Evolutionary conservation across 371 early-diverging fungal genomes (phyloP).

Genomic region (Amoeboaphelidium protococcarum): DNA sequence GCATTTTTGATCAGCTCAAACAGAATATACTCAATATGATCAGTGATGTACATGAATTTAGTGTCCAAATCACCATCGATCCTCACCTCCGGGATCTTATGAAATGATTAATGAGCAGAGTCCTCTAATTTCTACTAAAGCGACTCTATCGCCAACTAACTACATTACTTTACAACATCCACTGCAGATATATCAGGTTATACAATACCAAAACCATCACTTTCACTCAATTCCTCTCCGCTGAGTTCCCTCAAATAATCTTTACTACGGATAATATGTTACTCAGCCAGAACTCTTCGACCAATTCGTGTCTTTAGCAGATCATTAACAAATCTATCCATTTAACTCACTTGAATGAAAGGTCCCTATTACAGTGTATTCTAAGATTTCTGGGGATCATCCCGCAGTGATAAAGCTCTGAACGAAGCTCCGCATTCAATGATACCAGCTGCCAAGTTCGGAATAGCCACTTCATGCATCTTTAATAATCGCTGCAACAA

Average conservation of each 20-base stretch:
- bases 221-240: too few species aligned
- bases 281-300: conserved; percentile 67
- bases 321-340: conserved; percentile 62
- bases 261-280: conserved; percentile 54
- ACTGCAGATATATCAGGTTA: conserved; percentile 26
- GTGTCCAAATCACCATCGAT: conserved; percentile 34
- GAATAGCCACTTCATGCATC: conserved; percentile 45
- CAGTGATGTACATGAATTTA: conserved; percentile 53
- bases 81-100: conserved; percentile 20
- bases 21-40: conserved; percentile 78
- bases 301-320: conserved; percentile 73
- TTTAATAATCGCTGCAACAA: conserved; percentile 25
- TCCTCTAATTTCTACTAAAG: too few species aligned
- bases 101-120: too few species aligned
- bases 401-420: too few species aligned
- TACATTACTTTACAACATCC: conserved; percentile 27
- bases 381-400: too few species aligned
- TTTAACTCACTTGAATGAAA: conserved; percentile 20
- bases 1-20: conserved; percentile 75
- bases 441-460: conserved; percentile 47
- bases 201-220: too few species aligned
- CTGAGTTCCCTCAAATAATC: too few species aligned
- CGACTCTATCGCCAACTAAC: conserved; percentile 15
- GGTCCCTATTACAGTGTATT: too few species aligned
- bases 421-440: too few species aligned